Base-by-base conservation (phyloP, 2,329 filamentous ascomycete genomes). In the Colletotrichum scovillei region DNA sequence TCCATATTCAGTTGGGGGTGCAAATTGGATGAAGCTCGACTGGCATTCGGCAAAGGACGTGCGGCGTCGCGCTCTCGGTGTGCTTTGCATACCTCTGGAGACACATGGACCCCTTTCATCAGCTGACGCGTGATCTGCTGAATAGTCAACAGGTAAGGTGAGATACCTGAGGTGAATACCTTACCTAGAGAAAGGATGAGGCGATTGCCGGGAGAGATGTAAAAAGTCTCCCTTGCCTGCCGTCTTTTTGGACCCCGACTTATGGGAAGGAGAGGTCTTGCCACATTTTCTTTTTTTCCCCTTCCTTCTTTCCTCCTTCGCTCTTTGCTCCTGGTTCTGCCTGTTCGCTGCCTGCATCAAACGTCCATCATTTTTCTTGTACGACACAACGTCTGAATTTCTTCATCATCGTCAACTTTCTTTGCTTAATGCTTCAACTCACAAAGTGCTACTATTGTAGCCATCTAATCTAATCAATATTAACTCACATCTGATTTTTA, bases 171-270 rank as follows among this genome's bases (percentile, higher is more conserved):
- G 38, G 38, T 22, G 35, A 57, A 55, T 67, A 26, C 26, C 26
- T 4, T 4, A 26, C 22, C 22, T 26, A 64, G 28, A 30, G 66
- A 59, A 58, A 68, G 52, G 22, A 49, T 42, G 64, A 52, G 56
- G 46, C 30, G 42, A 63, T 38, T 69, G 30, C 42, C 4, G 42
- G 35, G 24, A 69, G 32, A 60, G 66, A 66, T 32, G 67, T 66
- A 63, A 71, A 63, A 73, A 42, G 71, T 49, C 71, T 71, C 71
- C 66, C 67, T 73, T 73, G 35, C 22, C 58, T 30, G 35, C 49
- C 35, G 65, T 69, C 70, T 42, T 59, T n/a, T 3, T 19, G 67
- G 60, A 59, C 55, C 22, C 57, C 35, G 67, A 73, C 71, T 42
- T 57, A 69, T 71, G 60, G 71, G 67, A 62, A 57, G 56, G 42